Conservation (phyloP, 1,284 basidiomycete species). For the Leucoagaricus sp. region DNA sequence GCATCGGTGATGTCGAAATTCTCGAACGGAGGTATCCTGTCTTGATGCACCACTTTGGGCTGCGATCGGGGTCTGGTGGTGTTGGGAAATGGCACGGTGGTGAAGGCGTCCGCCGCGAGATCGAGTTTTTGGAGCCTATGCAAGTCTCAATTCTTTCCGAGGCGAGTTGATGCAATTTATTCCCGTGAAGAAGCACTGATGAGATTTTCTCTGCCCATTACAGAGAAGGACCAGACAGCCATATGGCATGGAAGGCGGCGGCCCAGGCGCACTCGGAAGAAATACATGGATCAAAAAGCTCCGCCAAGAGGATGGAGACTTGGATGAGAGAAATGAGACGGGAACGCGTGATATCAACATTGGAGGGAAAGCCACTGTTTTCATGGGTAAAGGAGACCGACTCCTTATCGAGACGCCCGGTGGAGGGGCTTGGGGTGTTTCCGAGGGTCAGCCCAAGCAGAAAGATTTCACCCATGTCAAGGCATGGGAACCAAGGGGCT, state of each 20-base stretch:
- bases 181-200: neutral
- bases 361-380: constrained; percentile 88
- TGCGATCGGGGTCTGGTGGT: constrained; percentile 80
- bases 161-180: constrained; percentile 35
- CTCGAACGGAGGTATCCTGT: constrained; percentile 91
- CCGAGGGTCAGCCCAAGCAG: constrained; percentile 33
- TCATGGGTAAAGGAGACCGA: constrained; percentile 84
- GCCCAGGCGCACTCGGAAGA: constrained; percentile 71
- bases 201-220: neutral
- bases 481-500: constrained; percentile 74
- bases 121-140: constrained; percentile 86
- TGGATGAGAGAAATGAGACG: constrained; percentile 36
- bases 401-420: constrained; percentile 90
- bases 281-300: constrained; percentile 91
- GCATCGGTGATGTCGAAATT: constrained; percentile 92
- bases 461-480: constrained; percentile 38
- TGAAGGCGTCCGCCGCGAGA: constrained; percentile 85
- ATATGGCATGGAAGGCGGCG: constrained; percentile 90
- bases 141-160: constrained; percentile 89
- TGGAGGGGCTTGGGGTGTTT: constrained; percentile 85
- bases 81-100: constrained; percentile 81
- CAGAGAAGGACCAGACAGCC: constrained; percentile 87
- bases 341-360: constrained; percentile 75
- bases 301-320: constrained; percentile 70
- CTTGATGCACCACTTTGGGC: constrained; percentile 79